Base-by-base conservation (phyloP, 2,329 filamentous ascomycete genomes). In the Penicillium concentricum region DNA sequence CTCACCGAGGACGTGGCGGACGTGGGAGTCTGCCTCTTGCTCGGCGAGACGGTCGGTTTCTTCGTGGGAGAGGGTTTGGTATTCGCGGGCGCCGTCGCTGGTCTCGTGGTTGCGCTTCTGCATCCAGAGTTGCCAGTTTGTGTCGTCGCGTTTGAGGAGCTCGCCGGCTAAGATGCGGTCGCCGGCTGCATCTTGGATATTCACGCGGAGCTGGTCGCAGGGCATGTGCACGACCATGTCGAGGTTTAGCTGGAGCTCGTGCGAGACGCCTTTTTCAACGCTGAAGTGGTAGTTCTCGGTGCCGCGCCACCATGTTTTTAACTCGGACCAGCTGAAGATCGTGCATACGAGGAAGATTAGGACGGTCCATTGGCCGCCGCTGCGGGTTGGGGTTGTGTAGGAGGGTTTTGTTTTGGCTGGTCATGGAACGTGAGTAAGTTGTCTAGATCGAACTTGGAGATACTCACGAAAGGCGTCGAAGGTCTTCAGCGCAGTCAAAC, bases 391-490 rank as follows among this genome's bases (percentile, higher is more conserved):
- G 45, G 89, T 88, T 54, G 94, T 87, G 77, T 97, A 99, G 70
- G 93, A 91, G 16, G 92, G 86, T 79, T 97, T 97, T 52, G 93
- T 91, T 82, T 99, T 97, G 64, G 94, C 92, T 96, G 70, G 26
- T 47, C 5, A 44, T 51, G 9, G 41, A 10, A 39, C 16, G 18
- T 35, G n/a, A 30, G 44, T 26, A 18, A 30, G 16, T 44, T 28
- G 51, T 38, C 16, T 32, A 42, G 39, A 26, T 48, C 10, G 13
- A 28, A 24, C 43, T 43, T 51, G 30, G 32, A 39, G 47, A 51
- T 51, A 82, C 90, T 72, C 84, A 96, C 92, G 93, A 75, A 99
- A 99, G 64, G 92, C 93, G 80, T 99, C 94, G 76, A 99, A 99
- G 58, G 93, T 92, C 75, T 87, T 88, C 69, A 96, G 68, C 30